Evolutionary conservation across 1,139 yeast species (phyloP).

Genomic region (Magnusiomyces starmeri): DNA sequence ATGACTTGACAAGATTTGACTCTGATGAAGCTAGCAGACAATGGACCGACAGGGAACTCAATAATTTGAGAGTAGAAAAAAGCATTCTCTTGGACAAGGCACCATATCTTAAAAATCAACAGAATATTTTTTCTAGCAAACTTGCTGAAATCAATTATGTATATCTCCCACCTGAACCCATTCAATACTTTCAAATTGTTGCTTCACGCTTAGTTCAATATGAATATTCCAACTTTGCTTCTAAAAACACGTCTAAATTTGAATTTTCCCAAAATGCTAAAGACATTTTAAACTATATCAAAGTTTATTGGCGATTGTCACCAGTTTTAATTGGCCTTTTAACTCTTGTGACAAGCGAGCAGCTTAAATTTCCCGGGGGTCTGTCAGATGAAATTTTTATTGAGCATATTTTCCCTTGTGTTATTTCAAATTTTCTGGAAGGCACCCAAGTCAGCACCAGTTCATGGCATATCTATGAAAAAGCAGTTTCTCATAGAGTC

Average conservation of each 20-base stretch:
- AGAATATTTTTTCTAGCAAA: not conserved
- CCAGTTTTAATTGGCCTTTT: slow-evolving; percentile 3
- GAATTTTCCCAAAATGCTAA: slow-evolving; percentile 4
- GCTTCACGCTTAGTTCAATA: not conserved
- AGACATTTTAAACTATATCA: not conserved
- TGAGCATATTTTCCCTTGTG: not conserved
- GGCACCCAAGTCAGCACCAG: not conserved
- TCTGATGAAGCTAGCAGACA: not conserved
- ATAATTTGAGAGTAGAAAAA: not conserved
- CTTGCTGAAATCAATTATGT: not conserved
- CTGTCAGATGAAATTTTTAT: not conserved
- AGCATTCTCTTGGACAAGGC: not conserved
- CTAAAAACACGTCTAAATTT: not conserved
- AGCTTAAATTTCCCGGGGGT: not conserved
- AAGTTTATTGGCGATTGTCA: slow-evolving; percentile 1
- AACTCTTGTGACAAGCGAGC: not conserved
- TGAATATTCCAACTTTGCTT: not conserved
- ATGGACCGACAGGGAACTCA: slow-evolving; percentile 1
- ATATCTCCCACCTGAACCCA: not conserved
- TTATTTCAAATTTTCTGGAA: slow-evolving; percentile 1
- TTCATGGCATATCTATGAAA: not conserved
- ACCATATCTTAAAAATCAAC: slow-evolving; percentile 4
- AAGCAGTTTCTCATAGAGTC: not conserved
- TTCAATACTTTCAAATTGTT: not conserved
- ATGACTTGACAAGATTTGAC: not conserved